Percentiles rank a stretch among this genome's conserved stretches.
Evolutionary conservation across 2,329 filamentous ascomycete species (phyloP).

Genomic region (Taxawa tesnikishii): DNA sequence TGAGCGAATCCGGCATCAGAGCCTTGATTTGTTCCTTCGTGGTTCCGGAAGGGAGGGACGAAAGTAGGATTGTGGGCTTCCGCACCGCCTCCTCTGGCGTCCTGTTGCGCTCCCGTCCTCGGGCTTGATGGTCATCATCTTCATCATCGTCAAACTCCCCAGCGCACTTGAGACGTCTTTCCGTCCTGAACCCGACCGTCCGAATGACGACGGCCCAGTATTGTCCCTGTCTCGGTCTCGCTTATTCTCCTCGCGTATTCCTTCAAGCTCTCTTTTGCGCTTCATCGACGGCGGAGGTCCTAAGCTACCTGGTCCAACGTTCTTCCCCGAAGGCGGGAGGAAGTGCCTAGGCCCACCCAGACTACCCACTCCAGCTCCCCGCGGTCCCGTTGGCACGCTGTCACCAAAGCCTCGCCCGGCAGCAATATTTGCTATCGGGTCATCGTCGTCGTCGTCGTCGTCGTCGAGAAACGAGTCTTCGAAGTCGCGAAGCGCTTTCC

Average conservation of each 20-base stretch:
- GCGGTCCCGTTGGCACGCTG: constrained; percentile 25
- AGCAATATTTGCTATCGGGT: constrained; percentile 11
- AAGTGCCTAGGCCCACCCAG: constrained; percentile 38
- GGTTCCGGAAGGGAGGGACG: constrained; percentile 40
- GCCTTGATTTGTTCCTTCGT: constrained; percentile 37
- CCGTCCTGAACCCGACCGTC: too few relatives aligned
- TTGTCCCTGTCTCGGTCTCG: constrained; percentile 11
- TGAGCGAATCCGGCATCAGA: constrained; percentile 41
- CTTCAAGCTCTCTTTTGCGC: constrained; percentile 19
- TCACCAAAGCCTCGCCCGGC: constrained; percentile 15
- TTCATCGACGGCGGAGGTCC: constrained; percentile 24
- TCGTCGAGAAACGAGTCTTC: constrained; percentile 63
- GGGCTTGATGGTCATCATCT: constrained; percentile 1
- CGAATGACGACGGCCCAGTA: neutral
- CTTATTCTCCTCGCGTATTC: constrained; percentile 13
- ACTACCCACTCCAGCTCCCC: constrained; percentile 11
- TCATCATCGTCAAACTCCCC: neutral
- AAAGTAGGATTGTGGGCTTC: constrained; percentile 40
- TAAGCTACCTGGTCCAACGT: constrained; percentile 39
- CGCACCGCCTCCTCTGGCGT: neutral
- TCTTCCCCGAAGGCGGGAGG: constrained; percentile 22
- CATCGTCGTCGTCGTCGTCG: constrained; percentile 22
- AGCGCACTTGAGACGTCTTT: neutral
- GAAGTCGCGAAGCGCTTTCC: constrained; percentile 77
- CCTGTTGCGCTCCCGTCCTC: constrained; percentile 1